Conservation (phyloP, 352 stramenopile genomes). For the Lagenidium giganteum region DNA sequence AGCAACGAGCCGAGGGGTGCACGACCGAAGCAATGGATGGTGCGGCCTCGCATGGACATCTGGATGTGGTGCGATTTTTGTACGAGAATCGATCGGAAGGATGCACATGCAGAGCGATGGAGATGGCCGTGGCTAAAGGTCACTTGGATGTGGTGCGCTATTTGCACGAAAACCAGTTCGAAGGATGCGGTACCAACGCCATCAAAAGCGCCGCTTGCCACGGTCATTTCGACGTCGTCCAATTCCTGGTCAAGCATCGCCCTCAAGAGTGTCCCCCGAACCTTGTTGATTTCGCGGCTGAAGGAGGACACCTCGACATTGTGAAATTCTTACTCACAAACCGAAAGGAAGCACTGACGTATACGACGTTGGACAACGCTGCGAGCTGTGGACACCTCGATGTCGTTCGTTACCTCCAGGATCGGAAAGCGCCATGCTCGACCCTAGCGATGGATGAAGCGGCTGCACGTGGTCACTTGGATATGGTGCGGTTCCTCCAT, state of each 20-base stretch:
- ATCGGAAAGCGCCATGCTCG: slow-evolving; percentile 23
- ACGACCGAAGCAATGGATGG: slow-evolving; percentile 23
- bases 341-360: slow-evolving; percentile 13
- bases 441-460: slow-evolving; percentile 25
- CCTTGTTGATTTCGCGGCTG: too few relatives aligned
- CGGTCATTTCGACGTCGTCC: too few relatives aligned
- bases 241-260: too few relatives aligned
- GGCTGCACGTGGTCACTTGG: slow-evolving; percentile 19
- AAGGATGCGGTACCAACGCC: slow-evolving; percentile 33
- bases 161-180: slow-evolving; percentile 42
- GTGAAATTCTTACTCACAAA: slow-evolving; percentile 29
- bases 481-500: slow-evolving; percentile 27
- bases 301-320: slow-evolving; percentile 28
- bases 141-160: slow-evolving; percentile 45
- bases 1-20: slow-evolving; percentile 41
- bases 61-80: slow-evolving; percentile 39
- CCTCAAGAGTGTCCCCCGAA: too few relatives aligned
- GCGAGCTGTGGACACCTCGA: slow-evolving; percentile 21
- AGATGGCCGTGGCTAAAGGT: slow-evolving; percentile 30
- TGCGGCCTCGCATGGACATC: slow-evolving; percentile 26
- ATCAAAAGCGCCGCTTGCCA: slow-evolving; percentile 38
- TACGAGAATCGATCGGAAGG: slow-evolving; percentile 32
- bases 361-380: slow-evolving; percentile 22
- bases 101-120: slow-evolving; percentile 50
- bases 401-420: slow-evolving; percentile 28